These are phyloP conservation scores for Potentilla sterilis DNA, from an alignment of 306 rosid genomes.

Conservation along the genomic window DNA sequence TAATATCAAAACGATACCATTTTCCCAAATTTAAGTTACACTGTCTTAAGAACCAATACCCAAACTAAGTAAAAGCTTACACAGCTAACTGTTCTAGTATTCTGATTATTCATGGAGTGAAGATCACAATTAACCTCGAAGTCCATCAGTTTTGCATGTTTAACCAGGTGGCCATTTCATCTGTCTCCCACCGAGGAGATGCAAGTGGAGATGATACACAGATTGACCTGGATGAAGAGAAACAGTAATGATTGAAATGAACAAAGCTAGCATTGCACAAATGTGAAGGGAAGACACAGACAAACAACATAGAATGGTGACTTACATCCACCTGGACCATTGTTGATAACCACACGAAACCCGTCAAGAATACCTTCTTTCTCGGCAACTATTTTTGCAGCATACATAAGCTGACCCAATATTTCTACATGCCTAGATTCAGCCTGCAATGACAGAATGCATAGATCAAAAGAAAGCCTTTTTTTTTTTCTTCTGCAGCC, in stretches of 20 bases:
- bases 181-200: slow-evolving; percentile 81
- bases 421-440: slow-evolving; percentile 67
- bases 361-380: slow-evolving; percentile 79
- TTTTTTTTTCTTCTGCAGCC: neutral
- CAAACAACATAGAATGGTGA: slow-evolving; percentile 6
- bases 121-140: neutral
- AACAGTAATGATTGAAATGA: neutral
- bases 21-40: neutral
- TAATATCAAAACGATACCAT: neutral
- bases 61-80: neutral
- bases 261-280: neutral
- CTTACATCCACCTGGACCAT: slow-evolving; percentile 78
- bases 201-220: slow-evolving; percentile 91
- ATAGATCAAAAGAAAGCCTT: neutral
- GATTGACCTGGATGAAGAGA: slow-evolving; percentile 61
- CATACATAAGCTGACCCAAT: slow-evolving; percentile 73
- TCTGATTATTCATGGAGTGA: neutral
- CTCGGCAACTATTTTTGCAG: slow-evolving; percentile 77
- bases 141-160: slow-evolving; percentile 25
- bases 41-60: neutral
- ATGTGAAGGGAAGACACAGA: neutral
- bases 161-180: slow-evolving; percentile 90
- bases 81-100: neutral
- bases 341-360: slow-evolving; percentile 83
- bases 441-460: slow-evolving; percentile 40